Conservation (phyloP, 257 asterid species). For the Ehretia macrophylla region DNA sequence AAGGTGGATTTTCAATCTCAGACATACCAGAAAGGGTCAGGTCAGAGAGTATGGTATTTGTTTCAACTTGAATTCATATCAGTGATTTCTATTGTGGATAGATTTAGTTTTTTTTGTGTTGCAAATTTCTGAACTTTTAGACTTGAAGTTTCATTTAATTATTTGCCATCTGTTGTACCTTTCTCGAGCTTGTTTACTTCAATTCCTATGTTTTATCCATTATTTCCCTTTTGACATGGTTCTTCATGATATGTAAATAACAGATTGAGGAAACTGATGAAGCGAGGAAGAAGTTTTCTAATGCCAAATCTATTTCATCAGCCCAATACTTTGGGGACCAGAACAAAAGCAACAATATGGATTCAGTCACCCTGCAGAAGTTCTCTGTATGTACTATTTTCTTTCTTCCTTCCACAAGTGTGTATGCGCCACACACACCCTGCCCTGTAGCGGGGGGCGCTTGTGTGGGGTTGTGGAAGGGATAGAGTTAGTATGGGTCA, state of each 20-base stretch:
- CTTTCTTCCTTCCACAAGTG: background rate
- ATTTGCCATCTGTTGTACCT: no score
- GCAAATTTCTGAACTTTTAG: no score
- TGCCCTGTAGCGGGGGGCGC: no score
- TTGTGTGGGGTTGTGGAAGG: background rate
- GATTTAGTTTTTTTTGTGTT: no score
- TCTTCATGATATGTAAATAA: conserved; percentile 6
- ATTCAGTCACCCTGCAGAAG: conserved; percentile 73
- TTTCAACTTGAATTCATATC: no score
- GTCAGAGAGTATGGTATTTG: no score
- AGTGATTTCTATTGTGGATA: background rate
- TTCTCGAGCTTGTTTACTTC: no score
- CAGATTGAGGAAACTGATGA: conserved; percentile 96
- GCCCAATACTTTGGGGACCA: conserved; percentile 88
- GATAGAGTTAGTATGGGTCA: background rate
- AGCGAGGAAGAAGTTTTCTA: conserved; percentile 94
- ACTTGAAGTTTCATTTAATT: no score
- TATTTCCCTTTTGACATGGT: background rate
- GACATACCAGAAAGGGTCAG: no score
- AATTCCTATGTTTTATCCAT: no score
- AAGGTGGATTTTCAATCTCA: no score
- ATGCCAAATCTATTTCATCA: conserved; percentile 96
- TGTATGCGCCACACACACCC: no score
- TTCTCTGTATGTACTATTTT: conserved; percentile 59
- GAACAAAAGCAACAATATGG: conserved; percentile 46